Conservation (phyloP, 2,329 filamentous ascomycete genomes). For the Neonectria punicea region DNA sequence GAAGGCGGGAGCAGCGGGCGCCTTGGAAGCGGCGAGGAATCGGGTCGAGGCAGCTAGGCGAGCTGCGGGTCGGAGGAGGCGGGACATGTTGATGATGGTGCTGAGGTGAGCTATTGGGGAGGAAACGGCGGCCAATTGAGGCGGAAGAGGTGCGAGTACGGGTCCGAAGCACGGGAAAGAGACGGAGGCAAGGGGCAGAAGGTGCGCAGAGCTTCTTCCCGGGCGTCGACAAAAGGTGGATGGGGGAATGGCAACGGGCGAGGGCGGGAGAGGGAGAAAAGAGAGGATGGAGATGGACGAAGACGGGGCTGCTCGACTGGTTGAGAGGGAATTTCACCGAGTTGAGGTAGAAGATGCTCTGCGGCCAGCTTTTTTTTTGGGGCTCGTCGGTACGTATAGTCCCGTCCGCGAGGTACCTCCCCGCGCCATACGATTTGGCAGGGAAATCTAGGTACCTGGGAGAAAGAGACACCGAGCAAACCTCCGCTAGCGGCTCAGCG, state of each 20-base stretch:
- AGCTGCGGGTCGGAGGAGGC: slow-evolving; percentile 62
- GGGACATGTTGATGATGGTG: slow-evolving; percentile 55
- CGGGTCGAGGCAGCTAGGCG: slow-evolving; percentile 59
- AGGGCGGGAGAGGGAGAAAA: slow-evolving; percentile 26
- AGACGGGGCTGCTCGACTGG: slow-evolving; percentile 36
- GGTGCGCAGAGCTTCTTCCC: slow-evolving; percentile 40
- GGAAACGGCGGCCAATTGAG: slow-evolving; percentile 36
- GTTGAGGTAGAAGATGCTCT: slow-evolving; percentile 35
- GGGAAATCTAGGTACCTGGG: slow-evolving; percentile 34
- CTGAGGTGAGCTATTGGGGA: slow-evolving; percentile 20
- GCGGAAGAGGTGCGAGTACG: slow-evolving; percentile 29
- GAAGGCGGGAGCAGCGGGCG: slow-evolving; percentile 49
- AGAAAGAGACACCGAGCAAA: slow-evolving; percentile 39
- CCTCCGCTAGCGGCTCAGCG: slow-evolving; percentile 35
- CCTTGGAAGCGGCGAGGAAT: slow-evolving; percentile 47
- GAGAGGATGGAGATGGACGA: slow-evolving; percentile 42
- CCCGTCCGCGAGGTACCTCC: slow-evolving; percentile 43
- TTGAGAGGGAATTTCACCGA: slow-evolving; percentile 48
- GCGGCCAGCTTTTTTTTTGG: slow-evolving; percentile 46
- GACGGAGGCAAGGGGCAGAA: slow-evolving; percentile 31
- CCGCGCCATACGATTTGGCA: slow-evolving; percentile 19
- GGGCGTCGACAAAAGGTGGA: slow-evolving; percentile 37
- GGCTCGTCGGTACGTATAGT: slow-evolving; percentile 45
- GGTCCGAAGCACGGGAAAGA: slow-evolving; percentile 24
- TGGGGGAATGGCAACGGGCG: slow-evolving; percentile 39